phyloP scores from a whole-genome alignment of 2,329 filamentous ascomycete genomes.

The Fusarium marasasianum region DNA sequence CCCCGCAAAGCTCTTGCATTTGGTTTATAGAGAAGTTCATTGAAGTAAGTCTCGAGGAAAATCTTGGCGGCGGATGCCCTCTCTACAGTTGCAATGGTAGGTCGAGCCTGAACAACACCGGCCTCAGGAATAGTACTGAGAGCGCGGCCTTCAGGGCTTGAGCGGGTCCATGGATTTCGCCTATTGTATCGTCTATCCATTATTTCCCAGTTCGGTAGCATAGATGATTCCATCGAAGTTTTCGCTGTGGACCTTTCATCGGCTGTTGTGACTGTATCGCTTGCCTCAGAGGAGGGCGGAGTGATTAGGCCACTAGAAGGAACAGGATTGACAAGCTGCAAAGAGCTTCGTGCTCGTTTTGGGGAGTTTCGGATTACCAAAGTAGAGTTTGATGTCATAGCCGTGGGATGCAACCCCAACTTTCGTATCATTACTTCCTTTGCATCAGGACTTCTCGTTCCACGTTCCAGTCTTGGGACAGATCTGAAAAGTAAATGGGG shows the following conservation, averaged over 20 bases:
- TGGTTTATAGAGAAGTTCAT: conserved; percentile 68
- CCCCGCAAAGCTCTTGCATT: conserved; percentile 44
- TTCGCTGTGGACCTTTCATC: conserved; percentile 45
- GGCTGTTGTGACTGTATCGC: conserved; percentile 37
- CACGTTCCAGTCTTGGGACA: conserved; percentile 1
- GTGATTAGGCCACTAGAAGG: conserved; percentile 34
- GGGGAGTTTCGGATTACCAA: conserved; percentile 41
- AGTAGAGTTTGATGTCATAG: conserved; percentile 43
- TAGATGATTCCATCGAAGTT: conserved; percentile 48
- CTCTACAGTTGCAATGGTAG: conserved; percentile 72
- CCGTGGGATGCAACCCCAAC: conserved; percentile 39
- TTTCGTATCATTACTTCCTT: conserved; percentile 40
- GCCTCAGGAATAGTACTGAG: conserved; percentile 50
- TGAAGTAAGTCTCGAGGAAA: conserved; percentile 86
- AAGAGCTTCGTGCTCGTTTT: conserved; percentile 38
- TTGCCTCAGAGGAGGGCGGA: conserved; percentile 42
- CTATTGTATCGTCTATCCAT: conserved; percentile 42
- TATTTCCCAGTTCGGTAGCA: conserved; percentile 34
- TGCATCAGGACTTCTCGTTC: conserved; percentile 31
- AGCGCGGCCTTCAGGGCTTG: conserved; percentile 48
- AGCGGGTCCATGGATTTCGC: conserved; percentile 49
- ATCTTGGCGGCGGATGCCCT: conserved; percentile 83
- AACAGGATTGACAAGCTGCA: conserved; percentile 34
- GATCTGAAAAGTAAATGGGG: background rate
- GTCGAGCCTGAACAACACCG: conserved; percentile 38